Conservation (phyloP, 805 yeast species). For the Jamesozyma rosinii region DNA sequence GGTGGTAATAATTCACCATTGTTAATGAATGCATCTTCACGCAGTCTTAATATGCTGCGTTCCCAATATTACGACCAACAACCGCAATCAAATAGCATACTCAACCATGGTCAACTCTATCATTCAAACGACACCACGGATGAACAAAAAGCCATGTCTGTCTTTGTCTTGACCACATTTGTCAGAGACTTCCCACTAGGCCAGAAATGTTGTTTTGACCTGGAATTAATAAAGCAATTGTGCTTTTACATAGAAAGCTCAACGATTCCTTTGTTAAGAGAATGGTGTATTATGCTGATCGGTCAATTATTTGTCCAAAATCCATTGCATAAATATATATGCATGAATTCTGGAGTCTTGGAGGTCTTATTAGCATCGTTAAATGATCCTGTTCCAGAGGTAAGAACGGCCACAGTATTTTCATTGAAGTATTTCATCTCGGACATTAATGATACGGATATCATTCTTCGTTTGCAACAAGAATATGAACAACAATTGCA, state of each 20-base stretch:
- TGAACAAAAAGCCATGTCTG: constrained; percentile 93
- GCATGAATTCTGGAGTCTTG: constrained; percentile 54
- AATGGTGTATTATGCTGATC: constrained; percentile 80
- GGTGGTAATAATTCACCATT: constrained; percentile 14
- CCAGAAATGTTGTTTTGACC: constrained; percentile 67
- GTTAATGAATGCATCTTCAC: constrained; percentile 13
- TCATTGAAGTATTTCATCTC: constrained; percentile 65
- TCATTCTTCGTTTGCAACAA: constrained; percentile 24
- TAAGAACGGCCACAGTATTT: constrained; percentile 71
- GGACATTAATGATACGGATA: constrained; percentile 34
- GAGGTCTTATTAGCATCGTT: constrained; percentile 45
- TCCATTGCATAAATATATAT: constrained; percentile 65
- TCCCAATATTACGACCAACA: not conserved
- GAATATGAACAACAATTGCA: constrained; percentile 28
- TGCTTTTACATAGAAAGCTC: constrained; percentile 56
- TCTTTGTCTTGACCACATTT: constrained; percentile 78
- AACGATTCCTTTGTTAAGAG: constrained; percentile 78
- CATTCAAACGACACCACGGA: constrained; percentile 39
- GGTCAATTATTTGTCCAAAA: constrained; percentile 68
- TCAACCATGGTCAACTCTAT: constrained; percentile 4
- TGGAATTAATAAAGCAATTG: constrained; percentile 62
- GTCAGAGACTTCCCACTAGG: constrained; percentile 73
- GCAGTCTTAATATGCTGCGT: not conserved
- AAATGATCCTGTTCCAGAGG: constrained; percentile 91
- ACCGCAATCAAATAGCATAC: not conserved